Evolutionary conservation across 2,329 filamentous ascomycete species (phyloP).

Genomic region (Thyridium curvatum): DNA sequence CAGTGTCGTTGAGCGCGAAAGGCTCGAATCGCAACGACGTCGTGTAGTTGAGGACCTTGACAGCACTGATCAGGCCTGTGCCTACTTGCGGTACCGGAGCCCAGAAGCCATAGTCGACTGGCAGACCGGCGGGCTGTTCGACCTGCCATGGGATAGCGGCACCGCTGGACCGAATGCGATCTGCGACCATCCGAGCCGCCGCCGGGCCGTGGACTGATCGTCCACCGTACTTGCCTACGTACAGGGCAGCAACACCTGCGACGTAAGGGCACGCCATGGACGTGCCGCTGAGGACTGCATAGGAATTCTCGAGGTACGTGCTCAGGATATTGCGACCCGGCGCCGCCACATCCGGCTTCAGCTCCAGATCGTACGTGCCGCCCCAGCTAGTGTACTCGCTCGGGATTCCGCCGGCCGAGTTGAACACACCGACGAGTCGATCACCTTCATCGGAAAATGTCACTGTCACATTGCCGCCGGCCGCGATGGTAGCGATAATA

Average conservation of each 20-base stretch:
- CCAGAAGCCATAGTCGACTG: conserved; percentile 14
- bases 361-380: conserved; percentile 31
- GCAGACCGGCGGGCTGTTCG: conserved; percentile 1
- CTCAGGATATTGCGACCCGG: conserved; percentile 38
- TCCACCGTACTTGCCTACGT: conserved; percentile 25
- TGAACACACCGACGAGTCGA: conserved; percentile 8
- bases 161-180: conserved; percentile 26
- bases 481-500: conserved; percentile 20
- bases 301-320: conserved; percentile 29
- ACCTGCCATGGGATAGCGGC: conserved; percentile 18
- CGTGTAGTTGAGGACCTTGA: conserved; percentile 29
- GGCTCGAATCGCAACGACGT: conserved; percentile 28
- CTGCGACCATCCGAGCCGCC: conserved; percentile 19
- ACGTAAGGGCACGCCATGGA: conserved; percentile 42
- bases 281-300: conserved; percentile 36
- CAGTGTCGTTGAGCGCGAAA: conserved; percentile 38
- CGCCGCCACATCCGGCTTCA: conserved; percentile 35
- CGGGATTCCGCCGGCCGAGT: conserved; percentile 25
- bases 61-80: conserved; percentile 32
- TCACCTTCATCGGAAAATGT: conserved; percentile 9
- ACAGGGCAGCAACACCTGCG: conserved; percentile 34
- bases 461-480: conserved; percentile 22
- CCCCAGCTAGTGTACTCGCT: conserved; percentile 35
- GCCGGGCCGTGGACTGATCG: conserved; percentile 20
- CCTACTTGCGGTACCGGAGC: conserved; percentile 28